Conservation (phyloP, 2,329 filamentous ascomycete genomes). For the Alternaria angustiovoidea region DNA sequence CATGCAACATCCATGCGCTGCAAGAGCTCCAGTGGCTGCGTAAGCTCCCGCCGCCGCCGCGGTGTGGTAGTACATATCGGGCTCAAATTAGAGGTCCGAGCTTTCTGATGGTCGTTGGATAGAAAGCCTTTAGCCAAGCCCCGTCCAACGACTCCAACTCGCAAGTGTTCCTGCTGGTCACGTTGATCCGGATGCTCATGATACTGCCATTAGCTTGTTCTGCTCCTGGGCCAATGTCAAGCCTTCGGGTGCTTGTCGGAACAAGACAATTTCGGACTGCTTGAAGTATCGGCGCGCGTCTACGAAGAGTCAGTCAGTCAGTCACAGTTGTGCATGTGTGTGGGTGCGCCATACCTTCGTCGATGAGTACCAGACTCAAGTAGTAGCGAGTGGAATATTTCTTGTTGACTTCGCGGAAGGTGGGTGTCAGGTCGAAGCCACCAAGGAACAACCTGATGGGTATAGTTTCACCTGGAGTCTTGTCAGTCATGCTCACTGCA, state of each 20-base stretch:
- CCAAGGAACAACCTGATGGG: constrained; percentile 96
- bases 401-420: constrained; percentile 99
- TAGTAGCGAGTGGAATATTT: constrained; percentile 99
- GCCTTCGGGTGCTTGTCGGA: constrained; percentile 73
- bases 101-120: background rate
- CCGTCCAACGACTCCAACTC: background rate
- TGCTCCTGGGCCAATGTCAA: constrained; percentile 58
- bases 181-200: constrained; percentile 28
- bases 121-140: background rate
- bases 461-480: constrained; percentile 76
- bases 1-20: background rate
- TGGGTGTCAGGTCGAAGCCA: constrained; percentile 96
- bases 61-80: background rate
- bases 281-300: constrained; percentile 98
- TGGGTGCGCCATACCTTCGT: constrained; percentile 71
- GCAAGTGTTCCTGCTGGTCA: background rate
- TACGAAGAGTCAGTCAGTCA: constrained; percentile 49
- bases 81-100: background rate
- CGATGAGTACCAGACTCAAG: constrained; percentile 92
- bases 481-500: constrained; percentile 27
- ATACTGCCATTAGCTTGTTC: constrained; percentile 53
- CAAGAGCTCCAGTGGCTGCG: background rate
- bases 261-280: constrained; percentile 97
- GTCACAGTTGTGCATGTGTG: background rate
- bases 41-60: background rate